phyloP scores from a whole-genome alignment of 345 rosid species.

The Aquilaria malaccensis region DNA sequence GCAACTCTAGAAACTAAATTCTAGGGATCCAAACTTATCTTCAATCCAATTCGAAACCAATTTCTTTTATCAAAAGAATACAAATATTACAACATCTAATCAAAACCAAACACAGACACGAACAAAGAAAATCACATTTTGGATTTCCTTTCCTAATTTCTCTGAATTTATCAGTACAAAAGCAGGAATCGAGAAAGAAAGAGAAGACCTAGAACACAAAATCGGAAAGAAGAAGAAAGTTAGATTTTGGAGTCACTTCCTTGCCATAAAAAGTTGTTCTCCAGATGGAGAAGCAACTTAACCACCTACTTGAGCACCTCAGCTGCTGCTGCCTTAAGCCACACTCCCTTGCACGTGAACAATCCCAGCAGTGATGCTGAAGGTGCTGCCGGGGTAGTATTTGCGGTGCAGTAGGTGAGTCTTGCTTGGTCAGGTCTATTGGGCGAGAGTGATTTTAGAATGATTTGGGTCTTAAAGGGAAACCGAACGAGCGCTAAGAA shows the following conservation, averaged over 20 bases:
- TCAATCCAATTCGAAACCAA: not conserved
- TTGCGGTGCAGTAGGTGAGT: too few relatives aligned
- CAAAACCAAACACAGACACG: not conserved
- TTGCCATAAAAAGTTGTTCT: conserved; percentile 9
- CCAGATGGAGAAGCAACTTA: not conserved
- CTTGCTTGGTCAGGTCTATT: too few relatives aligned
- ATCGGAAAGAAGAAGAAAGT: conserved; percentile 9
- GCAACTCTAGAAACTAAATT: not conserved
- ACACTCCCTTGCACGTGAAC: too few relatives aligned
- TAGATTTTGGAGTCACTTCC: conserved; percentile 21
- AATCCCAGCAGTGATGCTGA: too few relatives aligned
- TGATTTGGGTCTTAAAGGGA: too few relatives aligned
- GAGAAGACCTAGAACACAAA: too few relatives aligned
- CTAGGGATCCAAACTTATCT: not conserved
- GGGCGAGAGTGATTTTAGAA: too few relatives aligned
- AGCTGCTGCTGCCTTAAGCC: too few relatives aligned
- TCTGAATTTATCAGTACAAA: conserved; percentile 2
- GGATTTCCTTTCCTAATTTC: not conserved
- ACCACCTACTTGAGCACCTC: too few relatives aligned
- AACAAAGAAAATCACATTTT: not conserved
- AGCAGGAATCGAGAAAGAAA: conserved; percentile 6
- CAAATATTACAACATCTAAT: not conserved
- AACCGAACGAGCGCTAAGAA: too few relatives aligned
- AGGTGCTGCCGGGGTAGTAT: too few relatives aligned
- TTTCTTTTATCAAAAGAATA: not conserved